Evolutionary conservation across 768 basidiomycete genomes (phyloP).

Genomic region (Kwoniella botswanensis): DNA sequence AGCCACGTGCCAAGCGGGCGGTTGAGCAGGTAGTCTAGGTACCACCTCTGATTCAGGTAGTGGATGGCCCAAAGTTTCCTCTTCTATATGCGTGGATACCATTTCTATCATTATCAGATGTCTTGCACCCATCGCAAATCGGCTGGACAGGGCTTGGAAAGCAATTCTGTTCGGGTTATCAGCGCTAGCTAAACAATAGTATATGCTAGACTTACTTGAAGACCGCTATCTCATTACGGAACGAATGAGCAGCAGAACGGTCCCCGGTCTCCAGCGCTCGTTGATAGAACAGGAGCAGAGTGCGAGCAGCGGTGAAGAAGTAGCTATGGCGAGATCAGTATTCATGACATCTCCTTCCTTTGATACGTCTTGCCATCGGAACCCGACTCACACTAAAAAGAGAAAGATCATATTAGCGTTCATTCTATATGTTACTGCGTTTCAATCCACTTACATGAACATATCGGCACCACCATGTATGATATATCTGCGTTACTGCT

Average conservation of each 20-base stretch:
- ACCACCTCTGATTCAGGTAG: neutral
- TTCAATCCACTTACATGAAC: slow-evolving; percentile 30
- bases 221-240: slow-evolving; percentile 30
- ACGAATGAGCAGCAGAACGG: slow-evolving; percentile 10
- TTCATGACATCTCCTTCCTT: too few species aligned
- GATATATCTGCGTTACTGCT: slow-evolving; percentile 36
- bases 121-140: slow-evolving; percentile 33
- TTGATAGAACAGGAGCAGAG: slow-evolving; percentile 38
- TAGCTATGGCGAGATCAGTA: slow-evolving; percentile 14
- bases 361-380: too few species aligned
- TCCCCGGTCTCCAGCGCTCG: slow-evolving; percentile 31
- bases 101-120: slow-evolving; percentile 27
- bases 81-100: slow-evolving; percentile 20
- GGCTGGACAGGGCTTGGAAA: slow-evolving; percentile 11
- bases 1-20: slow-evolving; percentile 19
- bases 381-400: slow-evolving; percentile 24
- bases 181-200: neutral
- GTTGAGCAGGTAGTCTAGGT: slow-evolving; percentile 6
- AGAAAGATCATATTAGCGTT: too few species aligned
- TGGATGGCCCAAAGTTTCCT: slow-evolving; percentile 16
- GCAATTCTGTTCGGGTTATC: slow-evolving; percentile 11
- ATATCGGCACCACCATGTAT: slow-evolving; percentile 35
- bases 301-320: slow-evolving; percentile 38
- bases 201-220: slow-evolving; percentile 31
- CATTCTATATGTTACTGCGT: too few species aligned